Base-by-base conservation (phyloP, 176 grass and related monocot genomes). In the Chloris gayana region DNA sequence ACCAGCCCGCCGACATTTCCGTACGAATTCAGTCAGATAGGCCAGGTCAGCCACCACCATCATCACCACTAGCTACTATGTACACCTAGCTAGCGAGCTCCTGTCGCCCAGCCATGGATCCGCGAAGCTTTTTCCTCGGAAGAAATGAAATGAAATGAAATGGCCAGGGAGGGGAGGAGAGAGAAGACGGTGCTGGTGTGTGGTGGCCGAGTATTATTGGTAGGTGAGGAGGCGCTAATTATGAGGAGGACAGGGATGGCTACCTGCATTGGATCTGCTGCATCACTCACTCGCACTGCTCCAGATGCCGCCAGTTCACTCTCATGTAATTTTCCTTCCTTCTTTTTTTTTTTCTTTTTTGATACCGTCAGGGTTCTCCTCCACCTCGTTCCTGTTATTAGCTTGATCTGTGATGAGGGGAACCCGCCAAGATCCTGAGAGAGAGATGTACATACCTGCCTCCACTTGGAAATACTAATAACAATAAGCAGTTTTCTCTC, bases 191-290 rank as follows among this genome's bases (percentile, higher is more conserved):
- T 26, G 35, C 50, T 33, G 77, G 22, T 37, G 73, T 57, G 79
- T 15, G 79, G 81, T 88, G 86, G 81, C 7, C 78, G 14, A 70
- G 32, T 80, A 75, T 84, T 56, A 80, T 64, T 70, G 72, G 71
- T 85, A 1, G 72, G 56, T 81, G 50, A 54, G 50, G 50, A 54
- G 71, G 82, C 82, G 64, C 82, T 77, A 85, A 85, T 89, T 89
- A 81, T 81, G 82, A 89, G 87, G 87, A 85, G 77, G 82, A 85
- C 77, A 80, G 45, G 44, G 82, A 66, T 76, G 87, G 71, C 70
- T 76, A 81, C 87, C 82, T 77, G 82, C 82, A 81, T 81, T 89
- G 82, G 82, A 89, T 85, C 87, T 89, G 77, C 65, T 81, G 87
- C 76, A 80, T 35, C 42, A 44, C 9, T 69, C 6, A 56, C 21